A percentile compares a stretch with the other conserved stretches of the same genome.
Conservation (phyloP, 2,329 filamentous ascomycete species). For the Pseudogymnoascus pannorum region DNA sequence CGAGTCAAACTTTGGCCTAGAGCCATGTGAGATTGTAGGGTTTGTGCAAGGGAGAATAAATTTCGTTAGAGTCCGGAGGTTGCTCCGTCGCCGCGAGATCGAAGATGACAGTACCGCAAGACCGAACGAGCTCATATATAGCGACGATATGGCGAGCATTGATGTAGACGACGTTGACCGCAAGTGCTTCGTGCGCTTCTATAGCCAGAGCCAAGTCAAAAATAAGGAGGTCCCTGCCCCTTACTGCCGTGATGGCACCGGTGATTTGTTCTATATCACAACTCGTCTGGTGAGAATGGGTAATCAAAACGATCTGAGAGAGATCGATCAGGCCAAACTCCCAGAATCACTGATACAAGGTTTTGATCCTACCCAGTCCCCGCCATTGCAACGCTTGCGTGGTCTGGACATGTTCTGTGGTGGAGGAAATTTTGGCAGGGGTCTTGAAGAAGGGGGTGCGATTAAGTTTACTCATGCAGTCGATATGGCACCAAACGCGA, state of each 20-base stretch:
- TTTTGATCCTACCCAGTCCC: constrained; percentile 37
- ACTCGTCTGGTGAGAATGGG: constrained; percentile 29
- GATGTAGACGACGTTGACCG: constrained; percentile 39
- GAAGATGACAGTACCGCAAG: constrained; percentile 22
- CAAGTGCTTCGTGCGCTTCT: constrained; percentile 54
- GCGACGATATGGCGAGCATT: constrained; percentile 36
- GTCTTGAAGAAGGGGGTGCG: constrained; percentile 63
- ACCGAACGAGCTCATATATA: constrained; percentile 48
- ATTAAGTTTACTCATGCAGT: constrained; percentile 61
- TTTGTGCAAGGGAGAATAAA: constrained; percentile 25
- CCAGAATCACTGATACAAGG: constrained; percentile 44
- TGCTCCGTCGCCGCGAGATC: constrained; percentile 43
- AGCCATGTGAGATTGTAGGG: constrained; percentile 53
- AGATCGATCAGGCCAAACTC: constrained; percentile 28
- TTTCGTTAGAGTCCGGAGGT: constrained; percentile 40
- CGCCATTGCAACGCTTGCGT: constrained; percentile 36
- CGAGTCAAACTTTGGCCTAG: constrained; percentile 36
- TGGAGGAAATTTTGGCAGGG: constrained; percentile 68
- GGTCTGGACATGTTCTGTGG: constrained; percentile 72
- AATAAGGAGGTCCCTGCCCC: constrained; percentile 45
- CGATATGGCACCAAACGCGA: constrained; percentile 55
- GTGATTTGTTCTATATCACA: constrained; percentile 59
- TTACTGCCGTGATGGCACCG: constrained; percentile 58
- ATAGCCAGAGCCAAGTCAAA: constrained; percentile 31
- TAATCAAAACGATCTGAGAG: constrained; percentile 25